Percentiles rank a stretch among this genome's conserved stretches.
Evolutionary conservation across 306 rosid species (phyloP).

Genomic region (Acacia acuminata): DNA sequence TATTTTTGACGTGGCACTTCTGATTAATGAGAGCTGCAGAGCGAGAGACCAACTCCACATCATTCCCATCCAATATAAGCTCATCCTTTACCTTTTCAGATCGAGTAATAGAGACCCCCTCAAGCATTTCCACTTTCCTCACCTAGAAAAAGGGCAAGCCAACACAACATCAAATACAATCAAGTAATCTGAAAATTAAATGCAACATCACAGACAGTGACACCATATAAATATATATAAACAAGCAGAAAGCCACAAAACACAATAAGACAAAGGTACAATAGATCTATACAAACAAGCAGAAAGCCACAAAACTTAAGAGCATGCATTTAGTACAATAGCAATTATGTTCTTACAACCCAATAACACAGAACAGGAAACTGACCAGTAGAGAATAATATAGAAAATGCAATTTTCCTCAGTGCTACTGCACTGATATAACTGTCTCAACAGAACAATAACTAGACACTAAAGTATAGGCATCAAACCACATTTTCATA

Average conservation of each 20-base stretch:
- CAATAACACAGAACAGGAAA: background rate
- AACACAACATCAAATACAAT: background rate
- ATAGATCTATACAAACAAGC: background rate
- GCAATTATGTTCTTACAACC: background rate
- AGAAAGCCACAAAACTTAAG: background rate
- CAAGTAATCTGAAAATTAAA: background rate
- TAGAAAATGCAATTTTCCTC: background rate
- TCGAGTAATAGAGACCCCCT: slow-evolving; percentile 60
- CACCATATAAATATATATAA: background rate
- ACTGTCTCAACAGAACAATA: background rate
- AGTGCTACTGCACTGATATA: too few species aligned
- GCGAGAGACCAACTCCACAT: slow-evolving; percentile 85
- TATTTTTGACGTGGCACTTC: slow-evolving; percentile 86
- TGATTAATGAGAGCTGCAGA: slow-evolving; percentile 82
- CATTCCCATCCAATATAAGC: slow-evolving; percentile 78
- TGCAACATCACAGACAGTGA: background rate
- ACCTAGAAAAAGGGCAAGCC: slow-evolving; percentile 45
- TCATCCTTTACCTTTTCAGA: slow-evolving; percentile 92
- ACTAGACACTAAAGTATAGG: too few species aligned
- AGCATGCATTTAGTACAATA: background rate
- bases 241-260: background rate
- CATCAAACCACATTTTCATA: too few species aligned
- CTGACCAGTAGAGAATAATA: background rate
- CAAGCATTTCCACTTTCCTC: slow-evolving; percentile 86
- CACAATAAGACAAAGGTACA: background rate